Evolutionary conservation across 2,329 filamentous ascomycete genomes (phyloP).

Genomic region (Corinectria fuckeliana): DNA sequence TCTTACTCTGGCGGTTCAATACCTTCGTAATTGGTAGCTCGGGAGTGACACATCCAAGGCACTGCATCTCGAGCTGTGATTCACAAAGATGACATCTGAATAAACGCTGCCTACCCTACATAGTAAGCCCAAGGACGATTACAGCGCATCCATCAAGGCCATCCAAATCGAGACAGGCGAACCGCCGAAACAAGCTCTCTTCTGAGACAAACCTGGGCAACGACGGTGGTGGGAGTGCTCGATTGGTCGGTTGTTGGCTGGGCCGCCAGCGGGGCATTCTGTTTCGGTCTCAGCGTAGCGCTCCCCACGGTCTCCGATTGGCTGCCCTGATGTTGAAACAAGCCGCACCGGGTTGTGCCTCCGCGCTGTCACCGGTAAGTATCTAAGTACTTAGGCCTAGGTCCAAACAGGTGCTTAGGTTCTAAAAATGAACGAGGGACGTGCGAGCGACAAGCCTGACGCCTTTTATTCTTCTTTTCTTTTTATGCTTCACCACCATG

Average conservation of each 20-base stretch:
- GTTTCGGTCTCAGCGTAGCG: slow-evolving; percentile 30
- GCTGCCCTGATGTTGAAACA: slow-evolving; percentile 40
- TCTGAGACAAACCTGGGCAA: slow-evolving; percentile 14
- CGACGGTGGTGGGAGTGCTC: slow-evolving; percentile 6
- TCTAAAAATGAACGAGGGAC: slow-evolving; percentile 33
- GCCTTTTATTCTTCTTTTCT: not conserved
- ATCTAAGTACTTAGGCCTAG: too few species aligned
- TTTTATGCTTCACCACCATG: not conserved
- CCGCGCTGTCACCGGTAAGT: too few species aligned
- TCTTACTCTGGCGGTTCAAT: not conserved
- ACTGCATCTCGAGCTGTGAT: not conserved
- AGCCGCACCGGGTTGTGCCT: slow-evolving; percentile 10
- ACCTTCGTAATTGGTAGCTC: not conserved
- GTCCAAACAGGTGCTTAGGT: too few species aligned
- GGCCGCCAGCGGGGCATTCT: slow-evolving; percentile 15
- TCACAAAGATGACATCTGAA: not conserved
- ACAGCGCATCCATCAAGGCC: too few species aligned
- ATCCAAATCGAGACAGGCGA: not conserved
- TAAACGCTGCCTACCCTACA: not conserved
- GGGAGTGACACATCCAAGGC: not conserved
- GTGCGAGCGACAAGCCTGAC: not conserved
- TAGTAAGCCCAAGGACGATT: not conserved
- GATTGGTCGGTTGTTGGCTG: slow-evolving; percentile 19
- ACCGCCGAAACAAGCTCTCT: slow-evolving; percentile 1
- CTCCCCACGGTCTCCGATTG: slow-evolving; percentile 17